Evolutionary conservation across 2,329 filamentous ascomycete species (phyloP).

Genomic region (Leptographium galeiforme): DNA sequence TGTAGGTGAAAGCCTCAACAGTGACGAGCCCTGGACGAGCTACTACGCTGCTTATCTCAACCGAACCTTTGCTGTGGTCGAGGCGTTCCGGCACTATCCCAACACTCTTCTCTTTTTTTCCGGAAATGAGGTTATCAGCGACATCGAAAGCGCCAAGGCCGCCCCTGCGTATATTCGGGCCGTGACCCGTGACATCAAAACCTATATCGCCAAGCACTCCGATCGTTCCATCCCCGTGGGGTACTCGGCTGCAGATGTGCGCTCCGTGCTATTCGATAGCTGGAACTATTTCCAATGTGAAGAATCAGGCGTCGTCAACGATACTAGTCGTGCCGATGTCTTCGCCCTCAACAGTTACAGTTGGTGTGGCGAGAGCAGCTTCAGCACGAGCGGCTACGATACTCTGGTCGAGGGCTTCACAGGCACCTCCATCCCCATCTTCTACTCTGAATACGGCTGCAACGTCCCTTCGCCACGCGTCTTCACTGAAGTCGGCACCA

Average conservation of each 20-base stretch:
- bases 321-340: slow-evolving; percentile 55
- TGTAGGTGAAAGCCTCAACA: slow-evolving; percentile 42
- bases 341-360: slow-evolving; percentile 68
- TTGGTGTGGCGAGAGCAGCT: slow-evolving; percentile 46
- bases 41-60: slow-evolving; percentile 50
- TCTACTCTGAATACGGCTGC: slow-evolving; percentile 75
- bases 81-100: slow-evolving; percentile 53
- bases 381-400: slow-evolving; percentile 40
- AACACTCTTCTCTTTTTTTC: slow-evolving; percentile 64
- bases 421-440: slow-evolving; percentile 55
- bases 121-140: slow-evolving; percentile 66
- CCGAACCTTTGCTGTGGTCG: slow-evolving; percentile 52
- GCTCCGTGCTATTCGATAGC: slow-evolving; percentile 56
- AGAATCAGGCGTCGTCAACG: slow-evolving; percentile 34
- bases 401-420: slow-evolving; percentile 49
- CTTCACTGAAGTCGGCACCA: slow-evolving; percentile 61
- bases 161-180: slow-evolving; percentile 62
- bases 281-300: slow-evolving; percentile 66
- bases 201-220: slow-evolving; percentile 60
- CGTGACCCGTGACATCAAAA: slow-evolving; percentile 67
- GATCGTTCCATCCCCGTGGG: slow-evolving; percentile 60
- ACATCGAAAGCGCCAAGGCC: slow-evolving; percentile 41
- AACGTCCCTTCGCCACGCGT: slow-evolving; percentile 56
- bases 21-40: slow-evolving; percentile 35
- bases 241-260: slow-evolving; percentile 71